These are phyloP conservation scores for Bryum argenteum DNA, from an alignment of 225 moss, liverwort and hornwort species.

Conservation along the genomic window DNA sequence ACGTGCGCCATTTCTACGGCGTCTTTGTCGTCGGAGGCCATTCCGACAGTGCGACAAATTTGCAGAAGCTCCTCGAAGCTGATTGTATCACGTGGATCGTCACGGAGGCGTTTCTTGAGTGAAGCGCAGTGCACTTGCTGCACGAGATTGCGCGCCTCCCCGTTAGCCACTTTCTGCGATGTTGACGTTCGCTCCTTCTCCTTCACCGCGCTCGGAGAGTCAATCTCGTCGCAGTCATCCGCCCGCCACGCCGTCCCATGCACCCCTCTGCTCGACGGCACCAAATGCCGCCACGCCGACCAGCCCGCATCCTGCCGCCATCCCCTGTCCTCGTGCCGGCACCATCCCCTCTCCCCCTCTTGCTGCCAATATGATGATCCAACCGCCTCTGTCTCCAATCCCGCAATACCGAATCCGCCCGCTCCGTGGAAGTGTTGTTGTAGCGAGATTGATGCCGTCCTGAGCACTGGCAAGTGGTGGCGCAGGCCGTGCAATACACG, in stretches of 20 bases:
- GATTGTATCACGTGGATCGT: slow-evolving; percentile 74
- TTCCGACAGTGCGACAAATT: slow-evolving; percentile 59
- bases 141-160: slow-evolving; percentile 74
- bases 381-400: slow-evolving; percentile 24
- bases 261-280: slow-evolving; percentile 19
- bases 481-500: slow-evolving; percentile 44
- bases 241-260: slow-evolving; percentile 33
- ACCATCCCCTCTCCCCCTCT: slow-evolving; percentile 23
- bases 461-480: slow-evolving; percentile 23
- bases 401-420: slow-evolving; percentile 4
- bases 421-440: not conserved
- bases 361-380: slow-evolving; percentile 21
- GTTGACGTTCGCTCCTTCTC: slow-evolving; percentile 9
- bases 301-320: slow-evolving; percentile 24
- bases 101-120: slow-evolving; percentile 57
- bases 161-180: slow-evolving; percentile 34
- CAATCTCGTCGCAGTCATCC: slow-evolving; percentile 27
- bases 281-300: slow-evolving; percentile 45
- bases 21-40: slow-evolving; percentile 55
- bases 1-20: slow-evolving; percentile 53
- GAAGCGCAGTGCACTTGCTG: slow-evolving; percentile 77
- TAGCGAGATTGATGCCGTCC: not conserved
- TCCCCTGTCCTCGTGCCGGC: slow-evolving; percentile 31
- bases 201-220: slow-evolving; percentile 7
- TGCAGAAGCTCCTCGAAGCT: slow-evolving; percentile 63